phyloP scores from a whole-genome alignment of 495 filamentous ascomycete genomes.

The Aspergillus egyptiacus region DNA sequence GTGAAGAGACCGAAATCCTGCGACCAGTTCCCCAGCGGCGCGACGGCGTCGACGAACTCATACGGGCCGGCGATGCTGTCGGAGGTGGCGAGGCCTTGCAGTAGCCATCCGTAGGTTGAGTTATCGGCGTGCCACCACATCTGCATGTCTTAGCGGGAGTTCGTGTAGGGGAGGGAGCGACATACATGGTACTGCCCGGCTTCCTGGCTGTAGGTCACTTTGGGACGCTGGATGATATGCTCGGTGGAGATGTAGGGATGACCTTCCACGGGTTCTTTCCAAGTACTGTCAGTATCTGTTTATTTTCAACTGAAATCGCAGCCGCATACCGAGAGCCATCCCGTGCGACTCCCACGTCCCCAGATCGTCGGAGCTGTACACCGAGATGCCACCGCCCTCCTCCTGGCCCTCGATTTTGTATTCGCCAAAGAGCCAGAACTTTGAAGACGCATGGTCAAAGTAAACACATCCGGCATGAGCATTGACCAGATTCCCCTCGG shows the following conservation, averaged over 20 bases:
- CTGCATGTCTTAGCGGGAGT: neutral
- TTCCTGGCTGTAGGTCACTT: slow-evolving; percentile 23
- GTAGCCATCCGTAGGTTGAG: slow-evolving; percentile 23
- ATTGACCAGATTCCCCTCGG: slow-evolving; percentile 20
- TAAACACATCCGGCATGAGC: slow-evolving; percentile 20
- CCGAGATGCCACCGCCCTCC: slow-evolving; percentile 24
- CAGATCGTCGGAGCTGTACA: slow-evolving; percentile 25
- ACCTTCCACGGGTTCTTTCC: slow-evolving; percentile 19
- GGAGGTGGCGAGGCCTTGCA: slow-evolving; percentile 23
- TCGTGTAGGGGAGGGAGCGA: no score
- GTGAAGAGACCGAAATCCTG: slow-evolving; percentile 27
- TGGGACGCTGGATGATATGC: slow-evolving; percentile 24
- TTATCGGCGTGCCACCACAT: slow-evolving; percentile 30
- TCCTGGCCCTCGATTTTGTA: slow-evolving; percentile 23
- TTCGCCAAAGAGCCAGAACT: slow-evolving; percentile 28
- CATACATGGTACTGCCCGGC: slow-evolving; percentile 23
- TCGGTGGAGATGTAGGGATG: slow-evolving; percentile 21
- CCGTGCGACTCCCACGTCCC: slow-evolving; percentile 19
- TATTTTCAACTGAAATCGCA: neutral
- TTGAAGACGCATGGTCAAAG: slow-evolving; percentile 19
- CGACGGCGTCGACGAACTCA: slow-evolving; percentile 22
- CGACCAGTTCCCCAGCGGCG: slow-evolving; percentile 28
- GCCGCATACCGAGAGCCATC: slow-evolving; percentile 18
- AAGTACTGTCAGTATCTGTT: neutral
- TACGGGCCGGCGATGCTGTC: slow-evolving; percentile 19